Base-by-base conservation (phyloP, 257 asterid genomes). In the Solanum medicagineum region DNA sequence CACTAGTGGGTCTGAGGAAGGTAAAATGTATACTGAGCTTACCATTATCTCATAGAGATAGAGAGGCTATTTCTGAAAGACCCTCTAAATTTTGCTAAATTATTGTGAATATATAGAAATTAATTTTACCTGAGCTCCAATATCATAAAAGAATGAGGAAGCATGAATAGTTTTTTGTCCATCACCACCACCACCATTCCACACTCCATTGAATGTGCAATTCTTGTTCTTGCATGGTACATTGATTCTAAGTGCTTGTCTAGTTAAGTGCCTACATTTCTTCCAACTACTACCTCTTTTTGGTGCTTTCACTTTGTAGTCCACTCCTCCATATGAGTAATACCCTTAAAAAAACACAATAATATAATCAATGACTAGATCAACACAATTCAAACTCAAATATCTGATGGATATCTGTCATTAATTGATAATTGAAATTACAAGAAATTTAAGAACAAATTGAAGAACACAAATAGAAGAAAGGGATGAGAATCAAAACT, bases 181-280 rank as follows among this genome's bases (percentile, higher is more conserved):
- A 85, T 89, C 95, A 11, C 96, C 96, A 85, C 96, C 95, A 51
- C 96, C 96, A 57, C 97, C 97, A 88, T 91, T 94, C 97, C 97
- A 94, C 62, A 92, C 87, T 22, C 94, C 97, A 32, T 94, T 94
- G 87, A 94, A 94, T 20, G 97, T 91, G 87, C 97, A 94, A 85
- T 92, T 88, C 92, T 77, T 79, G 53, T 24, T 85, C 86, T 80
- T 9, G 89, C 97, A 93, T 0, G 86, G 53, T 4, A 91, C 89
- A 1, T 87, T 75, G 2, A 87, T 0, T 0, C 59, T 84, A 2
- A 93, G 89, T 12, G 82, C 59, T 68, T 90, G 85, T 9, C 68
- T 36, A 7, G 84, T 45, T 22, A 87, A 69, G 15, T 4, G 29
- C 60, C 85, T 49, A 82, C 97, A 93, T 17, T 53, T 85, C 22